These are phyloP conservation scores for Phytopythium ostracodes DNA, from an alignment of 352 stramenopile species.

Conservation along the genomic window DNA sequence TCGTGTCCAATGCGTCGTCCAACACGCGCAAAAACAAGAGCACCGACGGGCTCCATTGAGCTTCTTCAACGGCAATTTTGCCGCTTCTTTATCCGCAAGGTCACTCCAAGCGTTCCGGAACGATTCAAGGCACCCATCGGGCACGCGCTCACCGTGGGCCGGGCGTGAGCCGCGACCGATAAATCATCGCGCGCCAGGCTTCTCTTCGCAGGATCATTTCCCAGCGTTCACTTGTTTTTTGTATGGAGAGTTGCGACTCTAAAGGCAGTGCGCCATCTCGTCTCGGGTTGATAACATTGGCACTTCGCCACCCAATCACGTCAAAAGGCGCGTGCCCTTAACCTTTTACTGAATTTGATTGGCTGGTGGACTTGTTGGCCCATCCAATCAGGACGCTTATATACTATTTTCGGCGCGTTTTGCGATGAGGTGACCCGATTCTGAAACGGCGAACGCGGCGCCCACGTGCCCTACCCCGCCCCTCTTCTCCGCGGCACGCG, in stretches of 20 bases:
- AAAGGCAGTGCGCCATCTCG: background rate
- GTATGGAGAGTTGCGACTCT: background rate
- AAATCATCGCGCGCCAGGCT: conserved; percentile 5
- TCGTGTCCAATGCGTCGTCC: background rate
- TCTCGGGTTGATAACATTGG: background rate
- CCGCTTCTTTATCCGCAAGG: background rate
- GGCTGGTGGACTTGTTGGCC: background rate
- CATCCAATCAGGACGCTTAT: conserved; percentile 18
- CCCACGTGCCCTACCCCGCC: background rate
- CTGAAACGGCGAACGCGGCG: background rate
- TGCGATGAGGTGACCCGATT: background rate
- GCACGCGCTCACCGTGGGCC: conserved; percentile 6
- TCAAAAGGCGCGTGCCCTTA: conserved; percentile 11
- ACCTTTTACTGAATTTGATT: background rate
- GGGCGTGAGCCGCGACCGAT: conserved; percentile 1
- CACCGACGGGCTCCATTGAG: background rate
- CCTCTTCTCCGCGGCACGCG: background rate
- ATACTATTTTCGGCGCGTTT: background rate
- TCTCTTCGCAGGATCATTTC: background rate
- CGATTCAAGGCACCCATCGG: background rate
- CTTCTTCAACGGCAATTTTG: background rate
- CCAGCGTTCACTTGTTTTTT: background rate
- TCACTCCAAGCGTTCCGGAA: background rate
- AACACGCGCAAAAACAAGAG: background rate
- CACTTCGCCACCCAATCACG: conserved; percentile 18